These are phyloP conservation scores for Novymonas esmeraldas DNA, from an alignment of 208 protist species.

Conservation along the genomic window DNA sequence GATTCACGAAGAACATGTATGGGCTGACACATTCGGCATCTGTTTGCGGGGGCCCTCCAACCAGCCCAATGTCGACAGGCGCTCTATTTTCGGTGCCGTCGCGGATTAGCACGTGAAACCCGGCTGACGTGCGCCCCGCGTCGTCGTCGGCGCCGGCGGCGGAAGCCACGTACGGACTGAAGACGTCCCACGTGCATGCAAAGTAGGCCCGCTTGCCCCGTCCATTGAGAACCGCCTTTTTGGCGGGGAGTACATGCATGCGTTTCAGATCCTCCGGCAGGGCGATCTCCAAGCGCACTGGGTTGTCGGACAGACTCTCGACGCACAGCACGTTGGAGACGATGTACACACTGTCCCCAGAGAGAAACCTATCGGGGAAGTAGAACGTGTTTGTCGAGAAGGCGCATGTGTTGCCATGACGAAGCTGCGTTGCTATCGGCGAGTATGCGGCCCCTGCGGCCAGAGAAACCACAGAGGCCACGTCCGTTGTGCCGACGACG, in stretches of 20 bases:
- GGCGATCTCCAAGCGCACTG: conserved; percentile 47
- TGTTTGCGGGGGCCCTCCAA: conserved; percentile 37
- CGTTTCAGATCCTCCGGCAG: conserved; percentile 24
- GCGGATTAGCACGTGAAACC: conserved; percentile 40
- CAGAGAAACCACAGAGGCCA: conserved; percentile 13
- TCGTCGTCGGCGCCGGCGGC: conserved; percentile 20
- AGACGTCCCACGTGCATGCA: conserved; percentile 56
- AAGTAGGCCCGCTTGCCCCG: conserved; percentile 38
- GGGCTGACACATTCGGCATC: conserved; percentile 15
- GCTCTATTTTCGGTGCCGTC: conserved; percentile 37
- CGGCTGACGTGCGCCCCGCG: conserved; percentile 10
- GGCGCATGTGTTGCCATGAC: conserved; percentile 10
- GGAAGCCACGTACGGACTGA: conserved; percentile 37
- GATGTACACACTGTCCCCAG: conserved; percentile 49
- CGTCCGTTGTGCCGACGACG: conserved; percentile 22
- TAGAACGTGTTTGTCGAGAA: conserved; percentile 58
- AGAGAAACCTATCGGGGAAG: conserved; percentile 56
- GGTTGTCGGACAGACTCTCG: conserved; percentile 43
- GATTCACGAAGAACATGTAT: conserved; percentile 68
- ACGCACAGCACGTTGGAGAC: conserved; percentile 72
- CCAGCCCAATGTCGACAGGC: conserved; percentile 43
- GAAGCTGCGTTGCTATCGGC: conserved; percentile 18
- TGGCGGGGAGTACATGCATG: conserved; percentile 27
- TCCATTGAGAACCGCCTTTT: conserved; percentile 20
- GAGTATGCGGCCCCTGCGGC: conserved; percentile 12